Percentiles rank a stretch among this genome's conserved stretches.
Evolutionary conservation across 768 basidiomycete genomes (phyloP).

Genomic region (Lentinus brumalis): DNA sequence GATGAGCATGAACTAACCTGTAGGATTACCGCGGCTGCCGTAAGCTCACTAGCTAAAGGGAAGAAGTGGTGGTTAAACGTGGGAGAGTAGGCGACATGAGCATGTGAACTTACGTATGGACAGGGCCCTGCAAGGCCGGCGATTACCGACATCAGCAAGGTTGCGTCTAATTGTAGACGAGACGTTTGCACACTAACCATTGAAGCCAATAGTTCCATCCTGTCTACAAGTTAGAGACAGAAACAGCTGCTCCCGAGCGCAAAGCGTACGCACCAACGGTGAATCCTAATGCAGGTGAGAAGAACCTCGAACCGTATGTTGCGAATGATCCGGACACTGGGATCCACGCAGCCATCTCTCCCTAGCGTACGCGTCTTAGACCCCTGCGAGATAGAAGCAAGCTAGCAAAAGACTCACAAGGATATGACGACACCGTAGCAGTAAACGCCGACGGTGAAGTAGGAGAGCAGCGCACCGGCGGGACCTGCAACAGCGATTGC

Average conservation of each 20-base stretch:
- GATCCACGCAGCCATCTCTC: conserved; percentile 68
- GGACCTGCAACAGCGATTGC: conserved; percentile 60
- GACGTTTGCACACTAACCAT: conserved; percentile 31
- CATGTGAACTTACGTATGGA: conserved; percentile 38
- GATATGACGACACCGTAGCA: conserved; percentile 63
- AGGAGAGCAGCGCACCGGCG: conserved; percentile 62
- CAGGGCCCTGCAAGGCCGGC: conserved; percentile 33
- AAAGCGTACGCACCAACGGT: conserved; percentile 43
- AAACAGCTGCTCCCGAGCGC: not conserved
- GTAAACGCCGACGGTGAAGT: conserved; percentile 59
- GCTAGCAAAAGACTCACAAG: conserved; percentile 35
- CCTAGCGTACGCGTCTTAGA: conserved; percentile 26
- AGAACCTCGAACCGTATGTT: conserved; percentile 56
- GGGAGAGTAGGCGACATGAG: conserved; percentile 17
- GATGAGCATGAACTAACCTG: conserved; percentile 33
- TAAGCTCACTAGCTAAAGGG: conserved; percentile 53
- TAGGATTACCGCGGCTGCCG: conserved; percentile 56
- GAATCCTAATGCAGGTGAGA: conserved; percentile 62
- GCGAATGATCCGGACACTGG: conserved; percentile 66
- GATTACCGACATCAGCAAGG: conserved; percentile 11
- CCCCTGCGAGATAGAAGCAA: no score
- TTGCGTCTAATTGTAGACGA: not conserved
- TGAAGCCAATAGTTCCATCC: conserved; percentile 65
- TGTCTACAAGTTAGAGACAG: conserved; percentile 4
- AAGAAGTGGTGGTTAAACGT: not conserved